Evolutionary conservation across 495 filamentous ascomycete species (phyloP).

Genomic region (Penicillium fimorum): DNA sequence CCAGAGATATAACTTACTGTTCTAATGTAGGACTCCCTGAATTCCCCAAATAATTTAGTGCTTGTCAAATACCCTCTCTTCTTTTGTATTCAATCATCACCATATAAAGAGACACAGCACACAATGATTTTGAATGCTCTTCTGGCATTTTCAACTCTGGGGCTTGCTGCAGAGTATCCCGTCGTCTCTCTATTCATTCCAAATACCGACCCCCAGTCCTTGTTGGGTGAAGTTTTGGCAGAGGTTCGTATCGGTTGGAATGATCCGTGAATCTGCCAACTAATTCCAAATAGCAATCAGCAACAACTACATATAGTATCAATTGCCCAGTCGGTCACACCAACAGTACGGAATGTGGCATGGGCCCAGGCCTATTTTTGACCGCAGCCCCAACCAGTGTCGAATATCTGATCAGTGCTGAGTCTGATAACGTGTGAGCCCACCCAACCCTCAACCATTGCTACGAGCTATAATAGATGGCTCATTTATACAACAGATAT

Average conservation of each 20-base stretch:
- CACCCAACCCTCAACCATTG: neutral
- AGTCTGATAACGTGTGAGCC: constrained; percentile 16
- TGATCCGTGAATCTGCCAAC: neutral
- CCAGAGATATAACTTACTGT: neutral
- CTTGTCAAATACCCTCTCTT: neutral
- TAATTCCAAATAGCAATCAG: constrained; percentile 20
- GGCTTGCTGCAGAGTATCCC: constrained; percentile 29
- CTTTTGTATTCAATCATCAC: neutral
- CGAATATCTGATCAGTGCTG: constrained; percentile 18
- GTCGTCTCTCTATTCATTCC: constrained; percentile 39
- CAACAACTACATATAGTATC: constrained; percentile 42
- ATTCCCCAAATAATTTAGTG: neutral
- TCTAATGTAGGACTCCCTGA: neutral
- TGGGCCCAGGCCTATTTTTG: constrained; percentile 32
- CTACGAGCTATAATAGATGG: neutral
- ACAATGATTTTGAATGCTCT: neutral
- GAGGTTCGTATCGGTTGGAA: constrained; percentile 18
- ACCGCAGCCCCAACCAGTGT: constrained; percentile 30
- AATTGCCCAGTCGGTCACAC: constrained; percentile 39
- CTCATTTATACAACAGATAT: constrained; percentile 18
- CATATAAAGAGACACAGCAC: neutral
- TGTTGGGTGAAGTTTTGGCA: constrained; percentile 43
- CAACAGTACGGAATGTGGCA: constrained; percentile 31
- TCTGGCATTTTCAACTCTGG: constrained; percentile 7
- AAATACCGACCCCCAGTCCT: constrained; percentile 30